Percentiles rank a stretch among this genome's conserved stretches.
These are phyloP conservation scores for Microsporum ferrugineum DNA, from an alignment of 2,329 filamentous ascomycete genomes.

Conservation along the genomic window DNA sequence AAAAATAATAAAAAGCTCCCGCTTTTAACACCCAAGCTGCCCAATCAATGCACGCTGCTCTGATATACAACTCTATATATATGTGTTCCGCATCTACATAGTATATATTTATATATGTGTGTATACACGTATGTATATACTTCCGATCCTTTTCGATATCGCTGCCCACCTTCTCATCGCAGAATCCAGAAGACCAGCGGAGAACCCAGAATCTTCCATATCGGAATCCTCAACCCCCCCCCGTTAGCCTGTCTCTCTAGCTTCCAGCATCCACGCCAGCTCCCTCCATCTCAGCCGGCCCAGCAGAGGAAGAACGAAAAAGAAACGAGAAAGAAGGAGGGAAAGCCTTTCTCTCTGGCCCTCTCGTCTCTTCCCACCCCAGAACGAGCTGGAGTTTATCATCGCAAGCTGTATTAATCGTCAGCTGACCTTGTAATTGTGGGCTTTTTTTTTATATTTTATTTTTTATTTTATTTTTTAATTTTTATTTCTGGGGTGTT, in stretches of 20 bases:
- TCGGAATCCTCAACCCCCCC: background rate
- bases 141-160: background rate
- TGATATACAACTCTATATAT: slow-evolving; percentile 2
- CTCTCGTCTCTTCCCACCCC: background rate
- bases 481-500: background rate
- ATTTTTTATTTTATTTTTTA: background rate
- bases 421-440: slow-evolving; percentile 3
- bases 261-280: background rate
- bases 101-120: background rate
- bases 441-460: background rate
- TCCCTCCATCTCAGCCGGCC: slow-evolving; percentile 1
- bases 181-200: background rate
- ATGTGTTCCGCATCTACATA: background rate
- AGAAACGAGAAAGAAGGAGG: background rate
- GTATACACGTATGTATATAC: background rate
- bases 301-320: background rate
- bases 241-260: background rate
- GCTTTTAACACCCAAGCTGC: background rate
- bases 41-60: background rate
- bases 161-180: background rate
- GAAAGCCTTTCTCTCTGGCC: background rate
- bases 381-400: background rate
- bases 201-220: background rate
- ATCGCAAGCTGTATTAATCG: background rate
- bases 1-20: background rate